Evolutionary conservation across 148 eudicot species (phyloP).

Genomic region (Vaccinium darrowii): DNA sequence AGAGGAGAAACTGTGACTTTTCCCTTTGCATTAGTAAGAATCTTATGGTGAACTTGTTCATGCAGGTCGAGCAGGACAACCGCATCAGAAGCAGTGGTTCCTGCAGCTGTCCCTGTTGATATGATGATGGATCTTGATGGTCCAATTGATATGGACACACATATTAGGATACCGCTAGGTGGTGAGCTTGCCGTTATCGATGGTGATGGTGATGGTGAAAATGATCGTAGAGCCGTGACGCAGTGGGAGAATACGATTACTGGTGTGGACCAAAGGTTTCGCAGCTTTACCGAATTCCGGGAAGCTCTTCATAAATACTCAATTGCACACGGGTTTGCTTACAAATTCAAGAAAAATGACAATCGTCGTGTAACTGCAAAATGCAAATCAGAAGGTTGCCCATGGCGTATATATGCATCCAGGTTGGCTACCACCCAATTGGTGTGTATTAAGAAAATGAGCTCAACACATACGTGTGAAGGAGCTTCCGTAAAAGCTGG

Average conservation of each 20-base stretch:
- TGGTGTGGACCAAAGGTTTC: constrained; percentile 55
- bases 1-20: constrained; percentile 6
- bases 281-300: constrained; percentile 43
- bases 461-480: constrained; percentile 38
- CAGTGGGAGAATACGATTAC: constrained; percentile 48
- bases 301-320: constrained; percentile 46
- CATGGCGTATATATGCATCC: constrained; percentile 52
- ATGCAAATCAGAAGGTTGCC: constrained; percentile 54
- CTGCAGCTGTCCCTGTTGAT: constrained; percentile 30
- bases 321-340: constrained; percentile 49
- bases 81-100: constrained; percentile 44
- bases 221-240: constrained; percentile 28
- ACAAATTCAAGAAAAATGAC: constrained; percentile 50
- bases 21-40: constrained; percentile 8
- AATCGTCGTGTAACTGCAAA: constrained; percentile 44
- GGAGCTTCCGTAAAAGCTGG: constrained; percentile 36
- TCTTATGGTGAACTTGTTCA: constrained; percentile 14
- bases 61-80: constrained; percentile 67
- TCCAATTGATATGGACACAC: constrained; percentile 27
- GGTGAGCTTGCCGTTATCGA: not conserved
- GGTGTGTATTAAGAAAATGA: constrained; percentile 48
- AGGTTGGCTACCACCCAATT: constrained; percentile 41
- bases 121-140: constrained; percentile 23
- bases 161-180: constrained; percentile 24
- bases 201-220: constrained; percentile 20